Evolutionary conservation across 2,329 filamentous ascomycete species (phyloP).

Genomic region (Trichoderma aggressivum): DNA sequence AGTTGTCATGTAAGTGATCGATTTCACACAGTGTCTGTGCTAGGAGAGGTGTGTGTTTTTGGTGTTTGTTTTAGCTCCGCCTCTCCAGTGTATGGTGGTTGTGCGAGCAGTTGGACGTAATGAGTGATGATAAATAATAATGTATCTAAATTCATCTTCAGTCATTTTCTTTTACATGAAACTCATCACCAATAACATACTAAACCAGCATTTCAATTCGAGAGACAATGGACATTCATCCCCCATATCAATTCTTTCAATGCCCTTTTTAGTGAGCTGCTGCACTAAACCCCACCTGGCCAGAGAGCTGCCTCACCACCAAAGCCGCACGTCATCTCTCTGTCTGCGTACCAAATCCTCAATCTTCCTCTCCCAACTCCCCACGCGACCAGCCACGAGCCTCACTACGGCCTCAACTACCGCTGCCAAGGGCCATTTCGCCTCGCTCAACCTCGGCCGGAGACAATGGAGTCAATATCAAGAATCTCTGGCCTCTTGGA

Average conservation of each 20-base stretch:
- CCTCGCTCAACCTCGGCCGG: conserved; percentile 23
- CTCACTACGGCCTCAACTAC: conserved; percentile 11
- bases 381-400: conserved; percentile 4
- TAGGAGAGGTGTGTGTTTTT: not conserved
- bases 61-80: not conserved
- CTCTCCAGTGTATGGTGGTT: no score
- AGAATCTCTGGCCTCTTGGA: conserved; percentile 92
- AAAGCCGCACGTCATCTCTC: conserved; percentile 18
- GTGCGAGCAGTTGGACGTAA: not conserved
- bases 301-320: not conserved
- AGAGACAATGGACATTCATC: not conserved
- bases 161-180: not conserved
- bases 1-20: not conserved
- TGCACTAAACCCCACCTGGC: conserved; percentile 9
- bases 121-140: not conserved
- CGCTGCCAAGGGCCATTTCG: not conserved
- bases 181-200: not conserved
- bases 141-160: not conserved
- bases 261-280: not conserved
- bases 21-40: not conserved
- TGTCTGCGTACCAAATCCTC: not conserved
- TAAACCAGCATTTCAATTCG: not conserved
- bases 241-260: not conserved
- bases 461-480: conserved; percentile 87
- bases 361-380: not conserved